phyloP scores from a whole-genome alignment of 345 rosid genomes.

The Euclidium syriacum region DNA sequence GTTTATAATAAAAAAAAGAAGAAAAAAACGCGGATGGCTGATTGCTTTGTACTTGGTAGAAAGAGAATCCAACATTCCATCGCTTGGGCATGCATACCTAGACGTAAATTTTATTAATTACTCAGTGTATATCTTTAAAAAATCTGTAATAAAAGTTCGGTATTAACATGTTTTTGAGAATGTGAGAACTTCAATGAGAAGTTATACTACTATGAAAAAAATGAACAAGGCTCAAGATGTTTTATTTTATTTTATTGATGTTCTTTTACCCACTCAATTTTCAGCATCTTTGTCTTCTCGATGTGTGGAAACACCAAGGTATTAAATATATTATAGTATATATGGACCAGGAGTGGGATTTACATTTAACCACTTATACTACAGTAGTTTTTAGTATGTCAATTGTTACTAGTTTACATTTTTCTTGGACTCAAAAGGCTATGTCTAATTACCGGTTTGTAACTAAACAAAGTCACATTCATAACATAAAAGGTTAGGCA shows the following conservation, averaged over 20 bases:
- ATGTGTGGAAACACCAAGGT: conserved; percentile 6
- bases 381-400: no score
- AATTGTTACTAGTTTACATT: no score
- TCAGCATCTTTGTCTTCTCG: conserved; percentile 35
- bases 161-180: conserved; percentile 26
- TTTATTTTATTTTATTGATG: not conserved
- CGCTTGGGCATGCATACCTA: conserved; percentile 39
- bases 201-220: not conserved
- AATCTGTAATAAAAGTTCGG: not conserved
- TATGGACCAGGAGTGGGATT: no score
- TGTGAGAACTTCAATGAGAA: conserved; percentile 48
- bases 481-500: no score
- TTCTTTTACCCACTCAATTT: conserved; percentile 17
- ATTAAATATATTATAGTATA: no score
- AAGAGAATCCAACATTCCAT: conserved; percentile 42
- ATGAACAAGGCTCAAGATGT: conserved; percentile 1
- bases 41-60: conserved; percentile 21
- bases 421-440: no score
- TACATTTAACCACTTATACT: no score
- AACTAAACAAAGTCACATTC: no score
- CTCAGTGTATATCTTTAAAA: not conserved
- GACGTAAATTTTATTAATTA: conserved; percentile 6
- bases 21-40: not conserved
- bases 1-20: not conserved
- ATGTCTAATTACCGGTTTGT: no score